phyloP scores from a whole-genome alignment of 306 rosid species.

The Acacia crassicarpa region DNA sequence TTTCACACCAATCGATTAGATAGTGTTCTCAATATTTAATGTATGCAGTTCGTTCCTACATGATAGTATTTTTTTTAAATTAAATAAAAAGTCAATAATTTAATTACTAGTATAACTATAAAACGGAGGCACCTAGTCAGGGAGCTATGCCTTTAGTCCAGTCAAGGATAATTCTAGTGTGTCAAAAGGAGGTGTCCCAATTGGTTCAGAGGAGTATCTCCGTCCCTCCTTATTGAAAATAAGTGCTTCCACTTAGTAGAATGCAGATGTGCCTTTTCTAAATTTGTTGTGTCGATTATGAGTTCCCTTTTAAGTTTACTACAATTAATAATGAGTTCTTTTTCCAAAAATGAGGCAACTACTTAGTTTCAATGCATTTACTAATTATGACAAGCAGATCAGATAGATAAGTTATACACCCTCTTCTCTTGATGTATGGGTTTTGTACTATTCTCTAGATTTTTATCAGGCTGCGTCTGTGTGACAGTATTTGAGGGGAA shows the following conservation, averaged over 20 bases:
- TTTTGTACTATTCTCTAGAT: background rate
- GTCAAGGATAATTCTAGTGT: background rate
- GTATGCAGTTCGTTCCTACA: background rate
- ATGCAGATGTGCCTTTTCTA: background rate
- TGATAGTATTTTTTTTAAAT: background rate
- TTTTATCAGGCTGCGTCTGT: conserved; percentile 6
- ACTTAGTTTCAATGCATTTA: background rate
- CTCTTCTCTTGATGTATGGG: conserved; percentile 11
- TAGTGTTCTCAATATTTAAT: background rate
- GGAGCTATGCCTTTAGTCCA: background rate
- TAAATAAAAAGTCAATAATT: background rate
- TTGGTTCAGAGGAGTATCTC: background rate
- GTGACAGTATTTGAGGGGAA: background rate
- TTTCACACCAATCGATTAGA: background rate
- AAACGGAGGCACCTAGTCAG: background rate
- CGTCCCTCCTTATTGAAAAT: background rate
- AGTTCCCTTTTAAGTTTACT: background rate
- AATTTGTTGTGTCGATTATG: background rate
- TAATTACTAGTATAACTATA: background rate
- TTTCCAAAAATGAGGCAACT: background rate
- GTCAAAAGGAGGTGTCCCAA: background rate
- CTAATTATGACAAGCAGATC: background rate
- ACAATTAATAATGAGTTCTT: background rate
- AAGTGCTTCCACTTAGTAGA: background rate
- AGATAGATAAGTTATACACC: background rate